Percentiles rank a stretch among this genome's conserved stretches.
phyloP scores from a whole-genome alignment of 2,329 filamentous ascomycete genomes.

The Lecanoromycetidae sp. region DNA sequence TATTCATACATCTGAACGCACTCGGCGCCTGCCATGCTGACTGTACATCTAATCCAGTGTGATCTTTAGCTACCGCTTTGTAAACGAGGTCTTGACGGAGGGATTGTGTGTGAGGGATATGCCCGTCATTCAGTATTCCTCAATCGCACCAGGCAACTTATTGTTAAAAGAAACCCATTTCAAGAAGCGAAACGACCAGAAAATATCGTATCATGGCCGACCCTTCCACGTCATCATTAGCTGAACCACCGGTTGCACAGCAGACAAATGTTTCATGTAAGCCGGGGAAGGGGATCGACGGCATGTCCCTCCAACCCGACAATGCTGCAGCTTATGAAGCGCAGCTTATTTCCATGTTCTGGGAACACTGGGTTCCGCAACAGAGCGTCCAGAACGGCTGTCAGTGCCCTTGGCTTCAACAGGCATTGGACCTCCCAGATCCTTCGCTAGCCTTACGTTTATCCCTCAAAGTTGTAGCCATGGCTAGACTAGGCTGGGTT shows the following conservation, averaged over 20 bases:
- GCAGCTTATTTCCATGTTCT: constrained; percentile 8
- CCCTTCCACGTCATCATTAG: not conserved
- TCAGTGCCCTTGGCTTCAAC: constrained; percentile 1
- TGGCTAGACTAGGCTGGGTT: constrained; percentile 8
- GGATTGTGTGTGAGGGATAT: constrained; percentile 11
- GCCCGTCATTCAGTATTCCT: constrained; percentile 7
- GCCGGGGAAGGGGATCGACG: not conserved
- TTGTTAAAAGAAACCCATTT: not conserved
- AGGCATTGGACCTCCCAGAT: not conserved
- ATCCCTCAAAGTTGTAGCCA: constrained; percentile 8
- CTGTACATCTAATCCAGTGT: constrained; percentile 1
- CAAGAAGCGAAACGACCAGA: constrained; percentile 6
- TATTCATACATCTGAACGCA: no score
- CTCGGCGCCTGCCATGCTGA: not conserved
- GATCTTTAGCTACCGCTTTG: constrained; percentile 11
- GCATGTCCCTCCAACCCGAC: not conserved
- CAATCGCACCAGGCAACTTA: constrained; percentile 1
- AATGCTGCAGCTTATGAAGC: not conserved
- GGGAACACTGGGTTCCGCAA: constrained; percentile 4
- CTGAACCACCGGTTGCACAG: not conserved
- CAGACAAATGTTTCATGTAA: not conserved
- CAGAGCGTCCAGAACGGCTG: not conserved
- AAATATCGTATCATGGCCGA: not conserved
- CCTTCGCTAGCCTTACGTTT: constrained; percentile 5
- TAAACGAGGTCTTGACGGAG: constrained; percentile 1